phyloP scores from a whole-genome alignment of 306 rosid species.

The Gillenia trifoliata region DNA sequence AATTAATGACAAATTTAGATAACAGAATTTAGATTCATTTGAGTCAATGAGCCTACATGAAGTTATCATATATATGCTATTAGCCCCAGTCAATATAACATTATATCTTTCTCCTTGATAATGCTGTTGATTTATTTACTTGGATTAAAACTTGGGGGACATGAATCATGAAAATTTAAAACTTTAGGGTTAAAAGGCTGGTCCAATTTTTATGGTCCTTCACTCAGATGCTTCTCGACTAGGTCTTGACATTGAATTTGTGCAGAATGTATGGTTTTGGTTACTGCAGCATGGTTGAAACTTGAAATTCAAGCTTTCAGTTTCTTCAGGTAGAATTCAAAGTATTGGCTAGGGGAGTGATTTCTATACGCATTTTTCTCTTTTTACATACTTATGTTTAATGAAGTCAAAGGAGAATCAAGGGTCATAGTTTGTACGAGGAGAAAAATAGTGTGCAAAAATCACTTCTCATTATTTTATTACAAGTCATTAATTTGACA shows the following conservation, averaged over 20 bases:
- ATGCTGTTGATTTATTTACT: conserved; percentile 16
- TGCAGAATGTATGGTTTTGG: neutral
- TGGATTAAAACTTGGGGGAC: conserved; percentile 9
- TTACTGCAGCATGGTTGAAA: conserved; percentile 1
- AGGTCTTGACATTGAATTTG: neutral
- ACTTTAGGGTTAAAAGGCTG: conserved; percentile 6
- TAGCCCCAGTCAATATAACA: conserved; percentile 7
- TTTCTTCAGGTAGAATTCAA: neutral
- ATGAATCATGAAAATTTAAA: conserved; percentile 11
- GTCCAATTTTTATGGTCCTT: conserved; percentile 11
- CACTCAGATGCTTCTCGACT: conserved; percentile 22
- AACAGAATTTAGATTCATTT: neutral
- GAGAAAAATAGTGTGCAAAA: too few species aligned
- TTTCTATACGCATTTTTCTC: neutral
- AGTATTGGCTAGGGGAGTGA: neutral
- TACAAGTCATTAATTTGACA: neutral
- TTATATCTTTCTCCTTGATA: conserved; percentile 22
- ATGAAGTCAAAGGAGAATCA: too few species aligned
- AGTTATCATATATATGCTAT: neutral
- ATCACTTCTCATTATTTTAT: neutral
- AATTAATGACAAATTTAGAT: conserved; percentile 1
- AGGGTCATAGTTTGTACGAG: too few species aligned
- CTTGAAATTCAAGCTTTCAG: neutral
- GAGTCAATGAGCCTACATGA: neutral
- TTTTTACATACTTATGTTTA: too few species aligned